These are phyloP conservation scores for Citrullus colocynthis DNA, from an alignment of 306 rosid species.

Conservation along the genomic window DNA sequence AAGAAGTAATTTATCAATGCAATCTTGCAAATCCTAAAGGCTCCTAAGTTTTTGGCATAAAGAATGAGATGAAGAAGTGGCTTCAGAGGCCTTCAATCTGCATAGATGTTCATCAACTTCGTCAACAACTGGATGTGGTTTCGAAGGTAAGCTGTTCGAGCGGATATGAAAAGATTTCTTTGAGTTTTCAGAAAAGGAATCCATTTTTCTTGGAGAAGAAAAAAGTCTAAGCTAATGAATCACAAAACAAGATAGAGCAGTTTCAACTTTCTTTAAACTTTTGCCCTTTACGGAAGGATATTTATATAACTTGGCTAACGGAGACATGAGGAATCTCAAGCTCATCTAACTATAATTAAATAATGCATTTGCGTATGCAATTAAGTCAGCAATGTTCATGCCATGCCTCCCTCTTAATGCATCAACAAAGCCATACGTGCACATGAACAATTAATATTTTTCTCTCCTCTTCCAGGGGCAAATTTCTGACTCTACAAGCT, in stretches of 20 bases:
- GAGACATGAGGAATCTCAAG: constrained; percentile 8
- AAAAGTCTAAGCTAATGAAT: not conserved
- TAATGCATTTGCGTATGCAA: not conserved
- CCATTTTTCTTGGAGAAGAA: not conserved
- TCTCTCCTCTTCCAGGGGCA: no score
- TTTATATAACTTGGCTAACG: not conserved
- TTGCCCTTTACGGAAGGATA: not conserved
- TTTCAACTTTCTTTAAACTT: not conserved
- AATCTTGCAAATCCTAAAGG: not conserved
- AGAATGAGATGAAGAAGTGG: not conserved
- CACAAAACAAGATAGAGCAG: not conserved
- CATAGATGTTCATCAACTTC: constrained; percentile 13
- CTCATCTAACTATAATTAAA: not conserved
- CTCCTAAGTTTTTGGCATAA: no score
- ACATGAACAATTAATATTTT: not conserved
- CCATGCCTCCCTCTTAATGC: constrained; percentile 3
- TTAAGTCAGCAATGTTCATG: not conserved
- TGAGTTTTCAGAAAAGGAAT: not conserved
- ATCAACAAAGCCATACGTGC: not conserved
- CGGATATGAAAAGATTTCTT: constrained; percentile 6
- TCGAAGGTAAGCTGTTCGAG: constrained; percentile 16
- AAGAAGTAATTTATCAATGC: constrained; percentile 11
- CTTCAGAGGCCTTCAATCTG: not conserved
- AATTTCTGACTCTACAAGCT: no score
- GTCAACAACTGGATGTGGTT: constrained; percentile 10